These are phyloP conservation scores for Phytophthora pini DNA, from an alignment of 352 stramenopile species.

Conservation along the genomic window DNA sequence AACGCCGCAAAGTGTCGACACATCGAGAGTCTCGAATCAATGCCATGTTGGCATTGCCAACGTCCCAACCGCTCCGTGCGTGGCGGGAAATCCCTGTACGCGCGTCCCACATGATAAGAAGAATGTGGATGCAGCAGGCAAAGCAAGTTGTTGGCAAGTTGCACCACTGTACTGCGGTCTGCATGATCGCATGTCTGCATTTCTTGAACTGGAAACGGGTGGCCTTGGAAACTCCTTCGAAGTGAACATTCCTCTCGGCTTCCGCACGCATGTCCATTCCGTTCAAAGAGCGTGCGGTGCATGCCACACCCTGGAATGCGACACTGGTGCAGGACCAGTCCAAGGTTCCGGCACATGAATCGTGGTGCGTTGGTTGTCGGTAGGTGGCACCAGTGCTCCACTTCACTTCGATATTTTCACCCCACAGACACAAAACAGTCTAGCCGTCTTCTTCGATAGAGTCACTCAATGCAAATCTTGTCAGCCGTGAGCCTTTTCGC, in stretches of 20 bases:
- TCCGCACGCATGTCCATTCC: constrained; percentile 28
- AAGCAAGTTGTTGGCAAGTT: too few relatives aligned
- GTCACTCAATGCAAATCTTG: constrained; percentile 19
- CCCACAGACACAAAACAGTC: background rate
- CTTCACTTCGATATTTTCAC: constrained; percentile 24
- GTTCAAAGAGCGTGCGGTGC: constrained; percentile 33
- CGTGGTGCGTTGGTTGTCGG: background rate
- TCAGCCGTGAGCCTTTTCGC: constrained; percentile 4
- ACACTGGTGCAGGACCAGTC: constrained; percentile 30
- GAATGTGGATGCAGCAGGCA: constrained; percentile 3
- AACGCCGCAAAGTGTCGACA: background rate
- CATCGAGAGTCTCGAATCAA: background rate
- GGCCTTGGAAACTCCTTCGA: constrained; percentile 11
- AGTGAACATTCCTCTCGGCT: constrained; percentile 33
- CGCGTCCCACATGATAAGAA: constrained; percentile 11
- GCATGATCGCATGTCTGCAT: constrained; percentile 23
- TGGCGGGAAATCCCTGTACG: constrained; percentile 9
- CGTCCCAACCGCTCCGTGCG: background rate
- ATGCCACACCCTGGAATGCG: constrained; percentile 16
- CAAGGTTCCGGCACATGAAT: constrained; percentile 6
- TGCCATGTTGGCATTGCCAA: too few relatives aligned
- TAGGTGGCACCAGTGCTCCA: too few relatives aligned
- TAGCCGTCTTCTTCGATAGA: background rate
- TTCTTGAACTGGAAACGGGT: constrained; percentile 24
- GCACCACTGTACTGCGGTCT: background rate